These are phyloP conservation scores for Casuarina cunninghamiana DNA, from an alignment of 306 rosid genomes.

Conservation along the genomic window DNA sequence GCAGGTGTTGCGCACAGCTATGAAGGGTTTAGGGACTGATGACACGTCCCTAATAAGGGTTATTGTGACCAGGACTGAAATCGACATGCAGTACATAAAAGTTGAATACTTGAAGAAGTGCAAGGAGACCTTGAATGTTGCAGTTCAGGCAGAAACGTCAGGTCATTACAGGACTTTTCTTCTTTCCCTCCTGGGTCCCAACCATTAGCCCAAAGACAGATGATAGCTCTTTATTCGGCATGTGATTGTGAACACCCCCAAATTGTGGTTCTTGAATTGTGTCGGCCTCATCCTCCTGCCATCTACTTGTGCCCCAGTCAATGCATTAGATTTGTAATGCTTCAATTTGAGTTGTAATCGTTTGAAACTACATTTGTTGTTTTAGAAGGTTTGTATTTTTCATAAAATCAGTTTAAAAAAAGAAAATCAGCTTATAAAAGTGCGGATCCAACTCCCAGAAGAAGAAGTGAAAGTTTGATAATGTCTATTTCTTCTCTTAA, in stretches of 20 bases:
- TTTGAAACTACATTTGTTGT: too few relatives aligned
- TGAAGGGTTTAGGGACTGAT: slow-evolving; percentile 79
- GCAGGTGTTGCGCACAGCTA: slow-evolving; percentile 65
- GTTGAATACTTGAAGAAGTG: slow-evolving; percentile 61
- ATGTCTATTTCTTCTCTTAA: too few relatives aligned
- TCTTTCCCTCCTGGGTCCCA: slow-evolving; percentile 64
- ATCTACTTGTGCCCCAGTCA: too few relatives aligned
- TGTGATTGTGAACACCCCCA: slow-evolving; percentile 15
- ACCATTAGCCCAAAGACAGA: slow-evolving; percentile 26
- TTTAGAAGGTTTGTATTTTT: too few relatives aligned
- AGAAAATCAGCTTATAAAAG: too few relatives aligned
- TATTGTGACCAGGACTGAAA: slow-evolving; percentile 68
- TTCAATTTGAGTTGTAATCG: too few relatives aligned
- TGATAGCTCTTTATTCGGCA: background rate
- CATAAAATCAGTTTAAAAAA: too few relatives aligned
- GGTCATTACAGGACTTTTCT: slow-evolving; percentile 70
- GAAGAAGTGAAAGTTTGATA: too few relatives aligned
- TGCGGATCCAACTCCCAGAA: too few relatives aligned
- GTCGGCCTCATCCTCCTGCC: too few relatives aligned
- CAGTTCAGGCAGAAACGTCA: slow-evolving; percentile 82
- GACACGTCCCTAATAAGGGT: slow-evolving; percentile 58
- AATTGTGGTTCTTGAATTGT: background rate
- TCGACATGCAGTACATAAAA: slow-evolving; percentile 72
- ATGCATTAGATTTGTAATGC: too few relatives aligned
- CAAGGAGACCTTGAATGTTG: slow-evolving; percentile 58